These are phyloP conservation scores for Aspergillus leporis DNA, from an alignment of 495 filamentous ascomycete genomes.

Conservation along the genomic window DNA sequence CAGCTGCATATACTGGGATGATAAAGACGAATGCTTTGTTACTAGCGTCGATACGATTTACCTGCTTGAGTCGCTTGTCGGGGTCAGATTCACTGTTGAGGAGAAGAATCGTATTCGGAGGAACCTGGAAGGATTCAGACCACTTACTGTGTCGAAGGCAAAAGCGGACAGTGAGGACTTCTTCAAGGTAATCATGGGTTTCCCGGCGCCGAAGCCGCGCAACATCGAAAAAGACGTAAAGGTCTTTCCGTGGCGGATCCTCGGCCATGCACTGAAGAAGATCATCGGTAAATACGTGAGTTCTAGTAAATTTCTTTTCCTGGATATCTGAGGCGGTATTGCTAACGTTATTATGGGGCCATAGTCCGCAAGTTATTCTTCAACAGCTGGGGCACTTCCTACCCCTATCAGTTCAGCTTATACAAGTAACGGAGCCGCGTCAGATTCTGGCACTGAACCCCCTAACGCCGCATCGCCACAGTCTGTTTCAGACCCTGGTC, in stretches of 20 bases:
- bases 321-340: not conserved
- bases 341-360: constrained; percentile 14
- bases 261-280: constrained; percentile 84
- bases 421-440: constrained; percentile 38
- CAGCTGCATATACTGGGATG: constrained; percentile 92
- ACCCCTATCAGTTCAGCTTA: constrained; percentile 41
- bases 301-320: constrained; percentile 12
- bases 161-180: constrained; percentile 92
- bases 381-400: constrained; percentile 46
- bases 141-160: constrained; percentile 86
- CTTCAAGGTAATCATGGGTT: constrained; percentile 99
- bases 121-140: constrained; percentile 90
- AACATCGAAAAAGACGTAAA: constrained; percentile 99
- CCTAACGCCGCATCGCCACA: constrained; percentile 45
- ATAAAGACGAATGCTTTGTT: constrained; percentile 83
- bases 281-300: constrained; percentile 97
- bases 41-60: constrained; percentile 97
- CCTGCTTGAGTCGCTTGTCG: constrained; percentile 84
- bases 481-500: constrained; percentile 41
- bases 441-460: constrained; percentile 44
- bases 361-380: constrained; percentile 55
- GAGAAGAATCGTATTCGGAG: constrained; percentile 97
- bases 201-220: constrained; percentile 87
- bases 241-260: constrained; percentile 91
- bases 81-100: constrained; percentile 81